phyloP scores from a whole-genome alignment of 2,329 filamentous ascomycete genomes.

The Colletotrichum sublineola region DNA sequence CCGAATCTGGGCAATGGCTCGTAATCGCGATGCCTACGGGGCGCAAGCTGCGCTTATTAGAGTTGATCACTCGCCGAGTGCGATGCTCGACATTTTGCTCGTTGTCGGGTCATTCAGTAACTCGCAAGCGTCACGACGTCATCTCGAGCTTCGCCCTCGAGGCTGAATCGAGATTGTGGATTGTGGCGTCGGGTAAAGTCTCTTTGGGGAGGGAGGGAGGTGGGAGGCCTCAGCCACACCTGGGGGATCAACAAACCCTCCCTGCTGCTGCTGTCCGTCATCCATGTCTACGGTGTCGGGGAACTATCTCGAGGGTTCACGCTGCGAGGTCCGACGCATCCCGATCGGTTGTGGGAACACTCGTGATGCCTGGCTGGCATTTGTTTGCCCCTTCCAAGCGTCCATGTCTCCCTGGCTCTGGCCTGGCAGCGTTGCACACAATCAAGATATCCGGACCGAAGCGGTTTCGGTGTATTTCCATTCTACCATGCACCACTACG shows the following conservation, averaged over 20 bases:
- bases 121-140: background rate
- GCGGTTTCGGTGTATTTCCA: background rate
- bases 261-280: background rate
- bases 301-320: background rate
- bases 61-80: background rate
- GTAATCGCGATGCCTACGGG: conserved; percentile 1
- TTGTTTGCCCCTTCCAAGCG: background rate
- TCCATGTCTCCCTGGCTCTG: background rate
- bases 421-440: background rate
- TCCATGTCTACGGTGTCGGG: background rate
- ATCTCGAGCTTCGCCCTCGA: background rate
- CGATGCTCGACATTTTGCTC: background rate
- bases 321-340: background rate
- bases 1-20: background rate
- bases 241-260: background rate
- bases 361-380: background rate
- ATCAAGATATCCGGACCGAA: background rate
- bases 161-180: conserved; percentile 29
- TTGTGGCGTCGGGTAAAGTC: conserved; percentile 4
- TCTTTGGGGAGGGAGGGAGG: background rate
- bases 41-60: background rate
- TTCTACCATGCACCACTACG: background rate
- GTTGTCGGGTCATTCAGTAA: background rate
- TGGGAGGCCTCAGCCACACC: conserved; percentile 11
- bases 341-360: background rate